phyloP scores from a whole-genome alignment of 116 monocot genomes.

The Papilionanthe hybrid region DNA sequence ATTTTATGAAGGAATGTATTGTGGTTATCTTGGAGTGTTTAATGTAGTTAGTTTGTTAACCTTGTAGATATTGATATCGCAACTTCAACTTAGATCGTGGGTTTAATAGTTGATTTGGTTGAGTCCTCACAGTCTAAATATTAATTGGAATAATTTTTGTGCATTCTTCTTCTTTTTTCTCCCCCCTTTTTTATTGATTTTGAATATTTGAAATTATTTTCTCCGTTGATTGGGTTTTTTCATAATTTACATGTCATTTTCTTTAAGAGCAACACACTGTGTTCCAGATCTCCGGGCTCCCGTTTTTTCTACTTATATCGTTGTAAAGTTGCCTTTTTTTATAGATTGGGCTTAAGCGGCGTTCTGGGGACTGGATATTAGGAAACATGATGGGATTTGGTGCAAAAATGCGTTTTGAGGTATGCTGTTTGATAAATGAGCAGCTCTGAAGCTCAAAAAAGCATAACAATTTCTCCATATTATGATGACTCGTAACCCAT shows the following conservation, averaged over 20 bases:
- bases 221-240: neutral
- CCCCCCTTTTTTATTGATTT: neutral
- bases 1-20: too few relatives aligned
- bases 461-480: neutral
- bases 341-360: constrained; percentile 1
- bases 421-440: constrained; percentile 3
- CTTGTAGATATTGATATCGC: too few relatives aligned
- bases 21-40: too few relatives aligned
- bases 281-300: neutral
- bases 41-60: too few relatives aligned
- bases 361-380: constrained; percentile 2
- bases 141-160: neutral
- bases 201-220: neutral
- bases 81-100: too few relatives aligned
- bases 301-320: neutral
- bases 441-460: neutral
- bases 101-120: too few relatives aligned
- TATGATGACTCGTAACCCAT: too few relatives aligned
- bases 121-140: too few relatives aligned
- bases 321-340: constrained; percentile 2
- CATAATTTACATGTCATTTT: neutral
- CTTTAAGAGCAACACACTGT: neutral
- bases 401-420: neutral
- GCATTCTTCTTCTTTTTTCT: neutral
- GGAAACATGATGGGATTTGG: neutral